Evolutionary conservation across 2,329 filamentous ascomycete species (phyloP), one percentile per base, ranked within the genome.

Genomic region (Amauroascus verrucosus): DNA sequence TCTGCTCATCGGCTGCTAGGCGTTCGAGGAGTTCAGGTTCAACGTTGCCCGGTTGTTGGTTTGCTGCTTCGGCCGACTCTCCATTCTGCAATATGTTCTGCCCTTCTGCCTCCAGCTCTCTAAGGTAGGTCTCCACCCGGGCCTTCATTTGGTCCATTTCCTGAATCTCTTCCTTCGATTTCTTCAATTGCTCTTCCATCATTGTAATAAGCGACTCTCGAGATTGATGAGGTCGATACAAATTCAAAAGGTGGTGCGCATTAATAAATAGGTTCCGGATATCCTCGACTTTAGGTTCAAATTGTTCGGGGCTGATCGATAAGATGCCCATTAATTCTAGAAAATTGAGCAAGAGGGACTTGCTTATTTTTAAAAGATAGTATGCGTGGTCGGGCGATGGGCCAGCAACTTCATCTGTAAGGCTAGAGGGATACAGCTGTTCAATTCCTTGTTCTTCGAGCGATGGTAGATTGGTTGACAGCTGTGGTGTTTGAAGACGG

Each of bases 191-290:
- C 60, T 86, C 84, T 70, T 95, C 86, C 85, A 96, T 89, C 74
- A 91, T 80, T 60, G 84, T 72, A 30, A 95, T 95, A 54, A 95
- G 75, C 26, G 84, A 89, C 72, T 96, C 90, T 43, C 91, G 75
- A 22, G 90, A 89, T 71, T 97, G 91, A 66, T 96, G 90, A 8
- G 90, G 90, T 30, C 91, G 80, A 70, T 95, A 97, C 68, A 95
- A 84, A 68, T 98, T 98, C 59, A 97, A 82, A 51, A 95, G 78
- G 64, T 94, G 88, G 70, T 96, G 89, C 64, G 94, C 85, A 67
- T 97, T 97, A 67, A 91, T 83, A 58, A 95, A 84, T 26, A 97
- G 73, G 14, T 84, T 89, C 62, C 85, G 79, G 30, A 98, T 71
- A 67, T 97, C 85, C 43, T 81, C 75, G 44, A 91, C 77, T 66